A percentile compares a stretch with the other conserved stretches of the same genome.
Evolutionary conservation across 2,329 filamentous ascomycete species (phyloP).

Genomic region (Cryphonectria parasitica): DNA sequence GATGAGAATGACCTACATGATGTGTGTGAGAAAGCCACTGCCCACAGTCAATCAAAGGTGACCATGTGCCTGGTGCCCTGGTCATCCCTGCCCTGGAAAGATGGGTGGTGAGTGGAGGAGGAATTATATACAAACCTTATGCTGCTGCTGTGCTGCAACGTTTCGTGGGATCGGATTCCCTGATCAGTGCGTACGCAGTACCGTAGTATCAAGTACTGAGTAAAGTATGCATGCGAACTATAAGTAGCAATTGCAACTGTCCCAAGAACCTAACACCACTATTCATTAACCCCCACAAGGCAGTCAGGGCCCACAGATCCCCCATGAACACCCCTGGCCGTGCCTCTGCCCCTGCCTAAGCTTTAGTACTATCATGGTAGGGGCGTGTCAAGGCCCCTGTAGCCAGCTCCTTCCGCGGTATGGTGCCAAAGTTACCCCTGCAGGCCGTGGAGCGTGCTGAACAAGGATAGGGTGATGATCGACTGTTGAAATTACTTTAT

Average conservation of each 20-base stretch:
- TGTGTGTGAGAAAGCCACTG: no score
- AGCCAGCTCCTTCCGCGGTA: not conserved
- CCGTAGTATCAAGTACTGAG: no score
- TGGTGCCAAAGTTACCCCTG: not conserved
- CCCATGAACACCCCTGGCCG: not conserved
- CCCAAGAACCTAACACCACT: not conserved
- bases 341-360: not conserved
- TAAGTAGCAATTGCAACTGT: no score
- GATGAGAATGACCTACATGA: not conserved
- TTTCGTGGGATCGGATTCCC: not conserved
- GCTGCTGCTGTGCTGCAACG: no score
- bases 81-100: not conserved
- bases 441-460: not conserved
- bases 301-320: not conserved
- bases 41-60: not conserved
- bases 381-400: not conserved
- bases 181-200: no score
- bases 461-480: not conserved
- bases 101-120: not conserved
- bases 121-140: not conserved
- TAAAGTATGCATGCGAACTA: no score
- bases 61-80: not conserved
- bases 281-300: not conserved
- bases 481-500: not conserved
- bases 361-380: not conserved